Base-by-base conservation (phyloP, 1,139 yeast species). In the Oligophagozyma castellii region DNA sequence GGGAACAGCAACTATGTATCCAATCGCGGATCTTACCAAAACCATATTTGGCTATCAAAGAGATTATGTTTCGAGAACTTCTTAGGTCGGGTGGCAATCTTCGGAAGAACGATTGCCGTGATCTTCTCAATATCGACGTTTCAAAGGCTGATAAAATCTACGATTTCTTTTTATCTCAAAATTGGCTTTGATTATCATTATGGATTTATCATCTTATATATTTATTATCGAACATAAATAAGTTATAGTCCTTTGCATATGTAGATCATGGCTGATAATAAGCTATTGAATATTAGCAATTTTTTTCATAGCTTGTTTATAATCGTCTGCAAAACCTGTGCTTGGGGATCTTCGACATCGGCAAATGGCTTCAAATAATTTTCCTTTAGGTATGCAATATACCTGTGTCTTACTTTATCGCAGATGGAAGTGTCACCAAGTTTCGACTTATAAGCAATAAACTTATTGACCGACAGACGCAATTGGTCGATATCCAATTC, bases 21-120 rank as follows among this genome's bases (percentile, higher is more conserved):
- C 80, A 75, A 28, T 62, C 89, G 37, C 71, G 93, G 39, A 76
- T 92, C 8, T 58, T 79, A 36, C 98, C 99, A 8, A 89, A 89
- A 51, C 94, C 96, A 2, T 89, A 86, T 48, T 60, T 92, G 39
- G 94, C 93, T 2, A 81, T 89, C 39, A 89, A 89, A 50, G 93
- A 83, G 50, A 75, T 84, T n/a, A 57, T 89, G 34, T 83, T 89
- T 63, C 70, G 92, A 43, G 95, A 86, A 49, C 72, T 93, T 16
- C 61, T 86, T 22, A 73, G 81, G 40, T 76, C 80, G 26, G 93
- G 93, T 26, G 96, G 96, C 5, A 57, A 67, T 4, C 56, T 89
- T 46, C 80, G 80, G 58, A 77, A 79, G 56, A 77, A 80, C 47
- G 77, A 79, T 26, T 92, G 93, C 5, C 66, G 86, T 42, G 94